Evolutionary conservation across 2,329 filamentous ascomycete species (phyloP), one percentile per base, ranked within the genome.

Genomic region (Daldinia sp.): DNA sequence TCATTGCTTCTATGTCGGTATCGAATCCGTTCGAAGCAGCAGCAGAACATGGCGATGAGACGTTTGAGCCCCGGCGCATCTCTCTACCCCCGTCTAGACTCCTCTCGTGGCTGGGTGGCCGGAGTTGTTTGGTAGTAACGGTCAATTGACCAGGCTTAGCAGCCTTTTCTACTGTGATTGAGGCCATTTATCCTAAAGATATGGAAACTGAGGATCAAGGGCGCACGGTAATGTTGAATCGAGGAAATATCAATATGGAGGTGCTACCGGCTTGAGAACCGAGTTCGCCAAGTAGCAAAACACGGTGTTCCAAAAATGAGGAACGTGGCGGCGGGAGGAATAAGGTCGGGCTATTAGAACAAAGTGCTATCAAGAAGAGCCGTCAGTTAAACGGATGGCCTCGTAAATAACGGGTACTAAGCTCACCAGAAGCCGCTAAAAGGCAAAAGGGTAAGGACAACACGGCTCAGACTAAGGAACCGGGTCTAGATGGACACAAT

Each of bases 1-100:
- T 73, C 75, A 83, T 81, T 32, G 83, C 84, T 72, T 87, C 85
- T 49, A 87, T 77, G 66, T 87, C 85, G 4, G 82, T 82, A 52
- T 87, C 85, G 70, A 87, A 87, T 19, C 84, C 83, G 68, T 85
- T 84, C 60, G 73, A 70, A 39, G 73, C 76, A 37, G 75, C 74
- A 37, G 77, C 75, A 1, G 81, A 80, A 39, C 74, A 74, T 1
- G 83, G 82, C 9, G 81, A 81, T 0, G 82, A 81, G 19, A 79
- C 72, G 61, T 77, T 77, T 65, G 77, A 79, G 49, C 73, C 64
- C 37, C 74, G 73, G 34, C 68, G 67, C n/a, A 72, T 63, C 19
- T 77, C 72, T 41, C 74, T 67, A 58, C 67, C 69, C 49, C 68
- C 70, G 57, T 74, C 71, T 21, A 63, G 37, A 10, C 35, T 63